Percentiles rank a stretch among this genome's conserved stretches.
Conservation (phyloP, 495 filamentous ascomycete genomes). For the Copromyces sp. region DNA sequence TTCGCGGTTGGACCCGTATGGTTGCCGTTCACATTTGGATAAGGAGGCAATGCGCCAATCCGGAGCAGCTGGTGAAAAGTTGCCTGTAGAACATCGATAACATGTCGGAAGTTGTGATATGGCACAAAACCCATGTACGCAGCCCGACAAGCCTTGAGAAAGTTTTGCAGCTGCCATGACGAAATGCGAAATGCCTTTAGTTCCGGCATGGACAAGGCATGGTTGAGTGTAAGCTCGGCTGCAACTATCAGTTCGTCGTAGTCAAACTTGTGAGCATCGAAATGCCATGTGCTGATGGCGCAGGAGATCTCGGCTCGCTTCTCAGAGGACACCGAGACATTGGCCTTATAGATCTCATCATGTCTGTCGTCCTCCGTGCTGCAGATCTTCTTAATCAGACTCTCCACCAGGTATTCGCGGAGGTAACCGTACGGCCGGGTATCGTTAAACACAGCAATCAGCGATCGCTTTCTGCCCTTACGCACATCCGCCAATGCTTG, state of each 20-base stretch:
- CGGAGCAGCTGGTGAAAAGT: constrained; percentile 83
- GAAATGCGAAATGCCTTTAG: constrained; percentile 63
- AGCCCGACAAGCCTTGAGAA: constrained; percentile 70
- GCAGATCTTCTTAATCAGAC: constrained; percentile 85
- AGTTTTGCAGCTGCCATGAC: constrained; percentile 58
- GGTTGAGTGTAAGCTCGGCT: constrained; percentile 75
- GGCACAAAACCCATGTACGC: constrained; percentile 92
- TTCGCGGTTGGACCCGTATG: constrained; percentile 20
- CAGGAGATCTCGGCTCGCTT: constrained; percentile 52
- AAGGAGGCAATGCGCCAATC: constrained; percentile 67
- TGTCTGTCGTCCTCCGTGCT: constrained; percentile 46
- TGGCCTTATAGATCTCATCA: constrained; percentile 29
- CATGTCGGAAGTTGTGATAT: constrained; percentile 99
- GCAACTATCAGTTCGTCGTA: constrained; percentile 82
- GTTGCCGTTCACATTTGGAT: constrained; percentile 27
- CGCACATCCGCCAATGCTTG: constrained; percentile 54
- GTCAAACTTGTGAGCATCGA: constrained; percentile 77
- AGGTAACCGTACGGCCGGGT: constrained; percentile 77
- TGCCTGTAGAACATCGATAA: constrained; percentile 90
- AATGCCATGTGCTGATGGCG: constrained; percentile 73
- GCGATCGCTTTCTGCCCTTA: constrained; percentile 71
- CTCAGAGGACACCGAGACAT: constrained; percentile 41
- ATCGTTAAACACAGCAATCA: constrained; percentile 80
- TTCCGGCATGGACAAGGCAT: constrained; percentile 75
- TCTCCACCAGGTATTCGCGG: constrained; percentile 77